Conservation (phyloP, 2,329 filamentous ascomycete species). For the Coniochaeta pulveracea region DNA sequence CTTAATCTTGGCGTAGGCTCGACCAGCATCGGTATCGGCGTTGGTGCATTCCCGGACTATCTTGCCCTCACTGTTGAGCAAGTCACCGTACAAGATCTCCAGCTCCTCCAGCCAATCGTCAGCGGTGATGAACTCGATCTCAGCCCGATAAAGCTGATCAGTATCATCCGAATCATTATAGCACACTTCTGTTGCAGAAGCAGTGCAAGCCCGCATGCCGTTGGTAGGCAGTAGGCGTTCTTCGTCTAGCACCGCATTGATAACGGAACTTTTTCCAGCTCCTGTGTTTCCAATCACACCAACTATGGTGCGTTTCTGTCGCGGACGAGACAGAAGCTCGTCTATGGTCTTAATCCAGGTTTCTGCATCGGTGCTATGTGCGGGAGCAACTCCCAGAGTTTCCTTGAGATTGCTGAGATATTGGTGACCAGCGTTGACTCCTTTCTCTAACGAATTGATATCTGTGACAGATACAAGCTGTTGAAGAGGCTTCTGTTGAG, state of each 20-base stretch:
- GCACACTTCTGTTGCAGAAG: constrained; percentile 47
- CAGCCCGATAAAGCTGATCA: constrained; percentile 24
- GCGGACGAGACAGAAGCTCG: constrained; percentile 24
- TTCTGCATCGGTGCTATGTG: constrained; percentile 9
- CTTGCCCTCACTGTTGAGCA: constrained; percentile 29
- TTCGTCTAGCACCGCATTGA: constrained; percentile 52
- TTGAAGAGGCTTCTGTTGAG: too few species aligned
- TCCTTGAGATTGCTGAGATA: neutral
- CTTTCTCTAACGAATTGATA: neutral
- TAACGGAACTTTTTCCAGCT: constrained; percentile 49
- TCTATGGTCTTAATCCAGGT: constrained; percentile 20
- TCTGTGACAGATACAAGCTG: neutral
- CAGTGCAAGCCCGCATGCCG: constrained; percentile 50
- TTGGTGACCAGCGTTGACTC: neutral
- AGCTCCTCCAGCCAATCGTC: constrained; percentile 44
- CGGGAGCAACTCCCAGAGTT: neutral
- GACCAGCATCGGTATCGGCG: constrained; percentile 26
- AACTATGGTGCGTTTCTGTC: constrained; percentile 30
- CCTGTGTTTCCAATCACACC: constrained; percentile 52
- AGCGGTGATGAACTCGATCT: constrained; percentile 43
- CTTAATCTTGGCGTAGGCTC: constrained; percentile 29
- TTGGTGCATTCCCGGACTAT: constrained; percentile 17
- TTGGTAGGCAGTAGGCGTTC: constrained; percentile 27
- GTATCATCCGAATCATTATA: constrained; percentile 35
- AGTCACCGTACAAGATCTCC: constrained; percentile 32